Evolutionary conservation across 2,329 filamentous ascomycete species (phyloP).

Genomic region (Fusarium camptoceras): DNA sequence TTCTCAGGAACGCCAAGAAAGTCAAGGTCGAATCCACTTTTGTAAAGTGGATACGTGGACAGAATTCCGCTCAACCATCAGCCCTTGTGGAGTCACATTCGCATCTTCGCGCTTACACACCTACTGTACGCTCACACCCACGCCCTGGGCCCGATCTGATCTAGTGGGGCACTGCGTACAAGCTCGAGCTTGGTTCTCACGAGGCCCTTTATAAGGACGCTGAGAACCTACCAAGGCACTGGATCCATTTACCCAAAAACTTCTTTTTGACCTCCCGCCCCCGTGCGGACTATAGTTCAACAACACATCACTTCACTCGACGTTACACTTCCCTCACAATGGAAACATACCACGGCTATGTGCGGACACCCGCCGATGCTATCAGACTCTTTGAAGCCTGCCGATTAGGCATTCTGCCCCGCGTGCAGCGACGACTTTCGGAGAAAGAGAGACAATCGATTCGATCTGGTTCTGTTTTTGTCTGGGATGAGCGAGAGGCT

Average conservation of each 20-base stretch:
- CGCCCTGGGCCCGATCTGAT: slow-evolving; percentile 46
- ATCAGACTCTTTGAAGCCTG: slow-evolving; percentile 99
- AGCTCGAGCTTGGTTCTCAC: slow-evolving; percentile 41
- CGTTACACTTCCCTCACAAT: slow-evolving; percentile 63
- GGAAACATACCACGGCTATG: slow-evolving; percentile 97
- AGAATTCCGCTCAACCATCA: slow-evolving; percentile 45
- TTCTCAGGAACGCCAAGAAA: slow-evolving; percentile 42
- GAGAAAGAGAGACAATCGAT: slow-evolving; percentile 98
- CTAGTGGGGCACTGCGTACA: slow-evolving; percentile 46
- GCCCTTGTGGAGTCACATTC: slow-evolving; percentile 45
- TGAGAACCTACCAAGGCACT: slow-evolving; percentile 29
- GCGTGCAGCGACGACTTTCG: slow-evolving; percentile 91
- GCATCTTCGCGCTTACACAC: slow-evolving; percentile 32
- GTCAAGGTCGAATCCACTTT: slow-evolving; percentile 32
- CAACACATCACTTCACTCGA: slow-evolving; percentile 25
- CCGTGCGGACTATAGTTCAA: slow-evolving; percentile 25
- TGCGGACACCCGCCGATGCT: slow-evolving; percentile 94
- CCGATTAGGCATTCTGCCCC: slow-evolving; percentile 85
- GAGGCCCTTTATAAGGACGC: slow-evolving; percentile 40
- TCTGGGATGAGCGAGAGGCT: slow-evolving; percentile 99
- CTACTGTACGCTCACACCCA: slow-evolving; percentile 5
- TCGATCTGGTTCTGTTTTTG: slow-evolving; percentile 95
- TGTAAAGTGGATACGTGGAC: slow-evolving; percentile 41
- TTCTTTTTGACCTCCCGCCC: slow-evolving; percentile 26
- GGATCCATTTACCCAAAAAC: slow-evolving; percentile 31